Percentiles rank a stretch among this genome's conserved stretches.
These are phyloP conservation scores for Nectriaceae sp. DNA, from an alignment of 2,329 filamentous ascomycete genomes.

Conservation along the genomic window DNA sequence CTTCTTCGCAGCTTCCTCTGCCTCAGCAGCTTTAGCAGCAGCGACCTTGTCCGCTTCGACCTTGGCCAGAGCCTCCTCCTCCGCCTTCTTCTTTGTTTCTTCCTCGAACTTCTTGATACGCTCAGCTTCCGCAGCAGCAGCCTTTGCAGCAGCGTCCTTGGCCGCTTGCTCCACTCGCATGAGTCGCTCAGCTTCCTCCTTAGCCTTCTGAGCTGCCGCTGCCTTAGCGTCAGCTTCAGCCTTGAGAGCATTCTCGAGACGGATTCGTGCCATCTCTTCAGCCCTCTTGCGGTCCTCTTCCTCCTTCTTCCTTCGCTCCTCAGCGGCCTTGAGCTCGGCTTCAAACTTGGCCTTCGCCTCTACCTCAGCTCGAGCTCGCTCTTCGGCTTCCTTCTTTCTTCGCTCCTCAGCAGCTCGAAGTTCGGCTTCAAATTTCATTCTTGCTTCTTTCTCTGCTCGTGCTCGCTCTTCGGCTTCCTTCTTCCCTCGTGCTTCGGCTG, in stretches of 20 bases:
- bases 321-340: conserved; percentile 44
- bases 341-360: conserved; percentile 42
- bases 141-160: conserved; percentile 41
- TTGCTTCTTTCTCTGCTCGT: conserved; percentile 47
- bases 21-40: conserved; percentile 44
- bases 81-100: conserved; percentile 42
- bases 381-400: conserved; percentile 50
- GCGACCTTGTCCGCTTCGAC: conserved; percentile 45
- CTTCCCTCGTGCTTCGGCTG: conserved; percentile 47
- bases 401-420: conserved; percentile 46
- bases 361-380: conserved; percentile 42
- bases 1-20: conserved; percentile 52
- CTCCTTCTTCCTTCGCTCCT: conserved; percentile 43
- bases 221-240: conserved; percentile 44
- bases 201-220: conserved; percentile 42
- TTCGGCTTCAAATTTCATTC: conserved; percentile 49
- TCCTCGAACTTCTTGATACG: conserved; percentile 46
- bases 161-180: conserved; percentile 42
- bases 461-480: conserved; percentile 49
- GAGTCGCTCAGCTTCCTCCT: conserved; percentile 45
- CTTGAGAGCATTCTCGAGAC: conserved; percentile 44
- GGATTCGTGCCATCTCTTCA: conserved; percentile 48
- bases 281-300: conserved; percentile 43
- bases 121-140: conserved; percentile 39
- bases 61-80: conserved; percentile 36